Evolutionary conservation across 345 rosid species (phyloP).

Genomic region (Theobroma cacao): DNA sequence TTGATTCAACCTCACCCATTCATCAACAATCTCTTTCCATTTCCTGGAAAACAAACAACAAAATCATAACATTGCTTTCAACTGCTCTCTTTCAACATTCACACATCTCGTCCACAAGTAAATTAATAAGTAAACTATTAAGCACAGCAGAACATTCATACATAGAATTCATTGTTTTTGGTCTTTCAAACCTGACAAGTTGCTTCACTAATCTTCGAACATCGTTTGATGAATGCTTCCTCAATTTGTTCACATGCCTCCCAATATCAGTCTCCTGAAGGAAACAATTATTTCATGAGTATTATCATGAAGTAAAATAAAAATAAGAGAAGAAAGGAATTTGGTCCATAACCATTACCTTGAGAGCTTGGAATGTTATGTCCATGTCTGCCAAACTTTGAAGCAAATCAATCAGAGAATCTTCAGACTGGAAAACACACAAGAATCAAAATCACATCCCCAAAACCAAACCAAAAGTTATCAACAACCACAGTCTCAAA

Average conservation of each 20-base stretch:
- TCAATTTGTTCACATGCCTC: conserved; percentile 54
- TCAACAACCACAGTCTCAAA: background rate
- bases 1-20: conserved; percentile 85
- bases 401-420: conserved; percentile 76
- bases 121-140: no score
- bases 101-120: background rate
- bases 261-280: conserved; percentile 73
- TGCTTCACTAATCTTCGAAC: conserved; percentile 62
- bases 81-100: background rate
- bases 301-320: background rate
- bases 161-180: background rate
- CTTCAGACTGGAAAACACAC: conserved; percentile 61
- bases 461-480: background rate
- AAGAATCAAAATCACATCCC: conserved; percentile 13
- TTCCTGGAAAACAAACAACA: conserved; percentile 48
- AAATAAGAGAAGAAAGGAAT: background rate
- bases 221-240: conserved; percentile 58
- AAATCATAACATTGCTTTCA: background rate
- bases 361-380: conserved; percentile 80
- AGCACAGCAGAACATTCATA: background rate
- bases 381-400: conserved; percentile 91
- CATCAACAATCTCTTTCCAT: conserved; percentile 91
- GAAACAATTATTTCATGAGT: conserved; percentile 7
- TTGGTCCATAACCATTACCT: conserved; percentile 37
- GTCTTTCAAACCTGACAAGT: conserved; percentile 49